phyloP scores from a whole-genome alignment of 768 basidiomycete species.

The Amyloporia xantha region DNA sequence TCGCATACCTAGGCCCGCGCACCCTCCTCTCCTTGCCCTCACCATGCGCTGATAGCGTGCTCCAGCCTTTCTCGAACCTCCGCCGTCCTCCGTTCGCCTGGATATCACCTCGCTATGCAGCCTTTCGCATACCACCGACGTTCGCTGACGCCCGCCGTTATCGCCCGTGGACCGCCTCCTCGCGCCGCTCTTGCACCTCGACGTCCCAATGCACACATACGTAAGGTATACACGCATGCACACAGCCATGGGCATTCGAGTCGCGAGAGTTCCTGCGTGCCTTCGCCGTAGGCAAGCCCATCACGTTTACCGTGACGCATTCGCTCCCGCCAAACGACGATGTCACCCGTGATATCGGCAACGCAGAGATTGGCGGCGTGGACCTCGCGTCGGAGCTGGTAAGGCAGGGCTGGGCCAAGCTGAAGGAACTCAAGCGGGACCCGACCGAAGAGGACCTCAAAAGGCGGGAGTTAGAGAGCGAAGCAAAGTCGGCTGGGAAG shows the following conservation, averaged over 20 bases:
- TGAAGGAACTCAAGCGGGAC: constrained; percentile 84
- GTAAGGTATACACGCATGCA: too few relatives aligned
- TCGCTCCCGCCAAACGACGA: constrained; percentile 74
- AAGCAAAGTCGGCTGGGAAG: constrained; percentile 66
- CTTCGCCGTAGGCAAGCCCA: constrained; percentile 83
- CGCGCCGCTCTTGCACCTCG: too few relatives aligned
- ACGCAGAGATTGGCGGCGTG: constrained; percentile 61
- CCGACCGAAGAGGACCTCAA: constrained; percentile 71
- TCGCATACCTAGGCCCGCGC: too few relatives aligned
- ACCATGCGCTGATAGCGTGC: too few relatives aligned
- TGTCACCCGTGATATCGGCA: constrained; percentile 71
- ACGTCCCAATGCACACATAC: too few relatives aligned
- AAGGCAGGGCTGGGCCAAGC: constrained; percentile 85
- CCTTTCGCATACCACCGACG: too few relatives aligned
- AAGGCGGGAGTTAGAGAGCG: constrained; percentile 67
- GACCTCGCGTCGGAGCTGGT: constrained; percentile 77
- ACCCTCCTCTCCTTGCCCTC: too few relatives aligned
- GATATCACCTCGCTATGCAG: too few relatives aligned
- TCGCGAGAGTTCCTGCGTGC: constrained; percentile 88
- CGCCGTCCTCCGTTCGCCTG: too few relatives aligned
- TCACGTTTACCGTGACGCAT: constrained; percentile 79
- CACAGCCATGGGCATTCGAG: constrained; percentile 84
- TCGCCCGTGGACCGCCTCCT: too few relatives aligned
- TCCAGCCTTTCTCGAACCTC: too few relatives aligned
- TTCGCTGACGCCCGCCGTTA: too few relatives aligned